A percentile compares a stretch with the other conserved stretches of the same genome.
These are phyloP conservation scores for Aquilaria malaccensis DNA, from an alignment of 345 rosid genomes.

Conservation along the genomic window DNA sequence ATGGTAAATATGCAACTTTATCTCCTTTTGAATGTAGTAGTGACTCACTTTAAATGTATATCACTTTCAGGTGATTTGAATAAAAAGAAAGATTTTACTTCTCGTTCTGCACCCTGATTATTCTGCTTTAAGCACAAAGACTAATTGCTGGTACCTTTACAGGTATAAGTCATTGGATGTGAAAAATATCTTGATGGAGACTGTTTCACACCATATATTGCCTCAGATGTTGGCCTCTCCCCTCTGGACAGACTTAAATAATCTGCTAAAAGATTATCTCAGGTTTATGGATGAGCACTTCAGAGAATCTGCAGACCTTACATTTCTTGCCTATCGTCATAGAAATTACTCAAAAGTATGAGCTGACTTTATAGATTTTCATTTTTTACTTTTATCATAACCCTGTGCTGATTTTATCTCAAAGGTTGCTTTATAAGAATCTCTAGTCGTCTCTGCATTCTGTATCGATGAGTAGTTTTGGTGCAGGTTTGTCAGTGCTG, in stretches of 20 bases:
- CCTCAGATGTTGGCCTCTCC: conserved; percentile 83
- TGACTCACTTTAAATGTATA: not conserved
- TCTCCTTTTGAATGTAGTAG: no score
- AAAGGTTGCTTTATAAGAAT: no score
- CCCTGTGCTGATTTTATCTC: no score
- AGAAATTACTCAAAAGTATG: conserved; percentile 94
- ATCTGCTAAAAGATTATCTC: conserved; percentile 79
- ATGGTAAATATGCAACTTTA: no score
- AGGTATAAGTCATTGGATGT: conserved; percentile 96
- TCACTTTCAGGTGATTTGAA: no score
- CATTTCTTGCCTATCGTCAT: conserved; percentile 94
- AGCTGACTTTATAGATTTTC: conserved; percentile 3
- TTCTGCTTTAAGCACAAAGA: not conserved
- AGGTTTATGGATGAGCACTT: conserved; percentile 98
- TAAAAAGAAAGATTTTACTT: not conserved
- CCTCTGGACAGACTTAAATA: conserved; percentile 64
- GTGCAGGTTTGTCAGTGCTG: no score
- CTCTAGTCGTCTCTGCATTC: no score
- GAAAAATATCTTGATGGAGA: conserved; percentile 95
- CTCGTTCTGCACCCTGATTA: not conserved
- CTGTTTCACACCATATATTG: conserved; percentile 78
- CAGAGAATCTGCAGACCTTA: conserved; percentile 95
- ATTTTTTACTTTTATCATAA: not conserved
- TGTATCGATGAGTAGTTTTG: no score
- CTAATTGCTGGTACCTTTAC: conserved; percentile 4